Conservation (phyloP, 306 rosid genomes). For the Cicer judaicum region DNA sequence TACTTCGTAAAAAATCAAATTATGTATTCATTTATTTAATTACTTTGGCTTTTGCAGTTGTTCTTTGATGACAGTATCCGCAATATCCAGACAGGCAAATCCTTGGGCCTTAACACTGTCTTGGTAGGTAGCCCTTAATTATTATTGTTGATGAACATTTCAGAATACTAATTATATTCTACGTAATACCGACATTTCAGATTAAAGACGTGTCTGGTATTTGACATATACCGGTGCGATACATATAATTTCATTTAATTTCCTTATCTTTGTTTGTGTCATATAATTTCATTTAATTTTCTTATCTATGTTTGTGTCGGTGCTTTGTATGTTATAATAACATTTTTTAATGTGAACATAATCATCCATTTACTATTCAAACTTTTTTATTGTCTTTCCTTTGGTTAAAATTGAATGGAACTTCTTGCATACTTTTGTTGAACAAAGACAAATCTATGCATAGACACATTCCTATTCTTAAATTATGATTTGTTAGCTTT, state of each 20-base stretch:
- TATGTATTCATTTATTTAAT: background rate
- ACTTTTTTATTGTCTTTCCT: background rate
- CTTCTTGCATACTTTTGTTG: slow-evolving; percentile 16
- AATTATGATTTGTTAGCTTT: background rate
- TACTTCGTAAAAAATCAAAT: slow-evolving; percentile 8
- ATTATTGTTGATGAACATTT: background rate
- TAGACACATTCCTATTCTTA: slow-evolving; percentile 24
- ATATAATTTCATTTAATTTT: no score
- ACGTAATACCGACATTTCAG: no score
- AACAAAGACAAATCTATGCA: background rate
- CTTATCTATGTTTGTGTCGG: no score
- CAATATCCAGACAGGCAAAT: slow-evolving; percentile 67
- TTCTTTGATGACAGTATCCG: slow-evolving; percentile 85
- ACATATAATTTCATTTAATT: no score
- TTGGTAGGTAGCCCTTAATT: slow-evolving; percentile 54
- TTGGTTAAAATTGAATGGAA: slow-evolving; percentile 4
- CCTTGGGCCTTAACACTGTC: slow-evolving; percentile 72
- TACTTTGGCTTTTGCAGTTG: slow-evolving; percentile 52
- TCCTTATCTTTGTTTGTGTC: no score
- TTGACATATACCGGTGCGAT: no score
- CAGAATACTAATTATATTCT: no score
- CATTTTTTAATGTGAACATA: background rate
- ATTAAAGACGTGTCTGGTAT: no score
- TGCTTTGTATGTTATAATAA: no score
- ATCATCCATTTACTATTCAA: background rate